Evolutionary conservation across 805 yeast genomes (phyloP), one percentile per base, ranked within the genome.

Genomic region (Metschnikowia arizonensis): DNA sequence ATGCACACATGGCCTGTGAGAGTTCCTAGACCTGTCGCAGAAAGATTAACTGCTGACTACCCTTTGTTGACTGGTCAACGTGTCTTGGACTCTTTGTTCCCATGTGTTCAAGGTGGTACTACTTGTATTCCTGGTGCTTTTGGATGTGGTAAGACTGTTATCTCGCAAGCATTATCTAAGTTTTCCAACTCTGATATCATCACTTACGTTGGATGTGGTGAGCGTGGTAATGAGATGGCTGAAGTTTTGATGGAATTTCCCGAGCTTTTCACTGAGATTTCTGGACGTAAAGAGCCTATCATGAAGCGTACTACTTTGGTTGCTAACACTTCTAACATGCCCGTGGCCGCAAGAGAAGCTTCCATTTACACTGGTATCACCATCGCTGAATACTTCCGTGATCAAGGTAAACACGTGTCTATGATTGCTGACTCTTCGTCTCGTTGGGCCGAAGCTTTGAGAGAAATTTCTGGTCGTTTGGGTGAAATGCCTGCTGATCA

Each of bases 401-500:
- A 93, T 76, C 99, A 93, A 77, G 99, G 99, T 76, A 93, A 93
- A 78, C 78, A 93, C 65, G 99, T 93, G 53, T 82, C 98, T 28
- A 93, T 93, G 98, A 93, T 93, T 85, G 99, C 99, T 49, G 99
- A 93, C 70, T 93, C 99, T 5, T 91, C 98, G 28, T 90, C 97
- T 26, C 90, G 99, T 79, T 93, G 99, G 99, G 99, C 99, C 36
- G 99, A 93, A 77, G 99, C 99, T 51, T 79, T 93, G 66, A 90
- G 99, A 84, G 99, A 93, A 80, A 85, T 93, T 68, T 90, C 98
- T 43, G 99, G 99, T 81, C 95, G 99, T 81, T 78, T 93, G 68
- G 99, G 99, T 74, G 99, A 93, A 78, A 93, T 93, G 99, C 99
- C 99, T 66, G 99, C 99, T 51, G 99, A 93, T 74, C 99, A 95